Percentiles rank a stretch among this genome's conserved stretches.
These are phyloP conservation scores for Pichia exigua DNA, from an alignment of 805 yeast genomes.

Conservation along the genomic window DNA sequence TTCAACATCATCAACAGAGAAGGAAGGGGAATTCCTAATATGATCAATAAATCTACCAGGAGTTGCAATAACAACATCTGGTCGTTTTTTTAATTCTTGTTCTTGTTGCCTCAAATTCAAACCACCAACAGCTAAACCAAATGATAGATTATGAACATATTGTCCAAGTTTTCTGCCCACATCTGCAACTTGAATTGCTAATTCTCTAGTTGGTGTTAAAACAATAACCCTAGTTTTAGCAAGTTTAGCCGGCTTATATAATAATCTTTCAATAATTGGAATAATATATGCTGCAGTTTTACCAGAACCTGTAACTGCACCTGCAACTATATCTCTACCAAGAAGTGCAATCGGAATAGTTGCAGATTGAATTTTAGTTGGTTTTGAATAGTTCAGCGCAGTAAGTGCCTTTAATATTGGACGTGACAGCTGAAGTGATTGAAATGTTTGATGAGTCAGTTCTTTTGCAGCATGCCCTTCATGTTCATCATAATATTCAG, in stretches of 20 bases:
- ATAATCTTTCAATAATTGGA: conserved; percentile 86
- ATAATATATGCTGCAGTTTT: conserved; percentile 98
- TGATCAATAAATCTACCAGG: conserved; percentile 99
- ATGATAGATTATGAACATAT: conserved; percentile 66
- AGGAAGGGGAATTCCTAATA: conserved; percentile 88
- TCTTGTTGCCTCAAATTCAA: conserved; percentile 92
- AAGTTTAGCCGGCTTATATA: conserved; percentile 79
- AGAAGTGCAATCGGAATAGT: conserved; percentile 87
- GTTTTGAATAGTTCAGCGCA: conserved; percentile 74
- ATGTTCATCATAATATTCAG: conserved; percentile 64
- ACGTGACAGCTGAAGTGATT: conserved; percentile 73
- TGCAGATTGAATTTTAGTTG: conserved; percentile 91
- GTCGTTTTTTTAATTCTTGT: conserved; percentile 83
- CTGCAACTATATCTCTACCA: conserved; percentile 97
- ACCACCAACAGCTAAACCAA: conserved; percentile 98
- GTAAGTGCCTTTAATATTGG: conserved; percentile 82
- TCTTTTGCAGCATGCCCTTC: conserved; percentile 35
- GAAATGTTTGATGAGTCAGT: conserved; percentile 57
- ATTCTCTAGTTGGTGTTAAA: conserved; percentile 93
- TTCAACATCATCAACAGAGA: conserved; percentile 85
- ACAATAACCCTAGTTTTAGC: conserved; percentile 89
- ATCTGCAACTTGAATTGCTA: conserved; percentile 92
- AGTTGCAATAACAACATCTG: conserved; percentile 94
- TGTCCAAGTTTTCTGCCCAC: conserved; percentile 82
- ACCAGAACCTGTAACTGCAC: conserved; percentile 99